phyloP scores from a whole-genome alignment of 306 rosid species.

The Pachyrhizus erosus region DNA sequence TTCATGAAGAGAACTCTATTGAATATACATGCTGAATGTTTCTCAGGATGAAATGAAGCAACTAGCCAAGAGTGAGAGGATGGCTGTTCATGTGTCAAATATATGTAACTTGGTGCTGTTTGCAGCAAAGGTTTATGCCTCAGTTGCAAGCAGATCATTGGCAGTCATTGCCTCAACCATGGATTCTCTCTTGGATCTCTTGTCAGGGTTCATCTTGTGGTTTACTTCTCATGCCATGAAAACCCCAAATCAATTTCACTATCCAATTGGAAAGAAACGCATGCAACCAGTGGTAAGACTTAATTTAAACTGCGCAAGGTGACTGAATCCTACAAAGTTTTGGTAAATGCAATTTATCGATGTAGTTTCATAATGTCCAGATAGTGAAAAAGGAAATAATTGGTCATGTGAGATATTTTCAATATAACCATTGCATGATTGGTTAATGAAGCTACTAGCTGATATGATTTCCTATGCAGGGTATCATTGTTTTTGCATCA shows the following conservation, averaged over 20 bases:
- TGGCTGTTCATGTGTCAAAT: conserved; percentile 68
- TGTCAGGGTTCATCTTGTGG: conserved; percentile 90
- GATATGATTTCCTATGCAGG: conserved; percentile 57
- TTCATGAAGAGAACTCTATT: neutral
- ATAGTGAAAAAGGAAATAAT: neutral
- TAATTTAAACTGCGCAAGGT: neutral
- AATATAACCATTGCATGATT: conserved; percentile 7
- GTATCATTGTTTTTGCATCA: conserved; percentile 89
- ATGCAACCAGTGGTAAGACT: conserved; percentile 85
- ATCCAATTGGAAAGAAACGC: conserved; percentile 90
- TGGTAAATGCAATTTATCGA: neutral
- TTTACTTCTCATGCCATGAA: conserved; percentile 77
- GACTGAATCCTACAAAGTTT: neutral
- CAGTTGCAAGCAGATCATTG: conserved; percentile 70
- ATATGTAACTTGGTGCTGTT: conserved; percentile 67
- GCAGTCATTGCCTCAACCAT: conserved; percentile 87
- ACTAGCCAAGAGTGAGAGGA: conserved; percentile 70
- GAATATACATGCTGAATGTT: conserved; percentile 5
- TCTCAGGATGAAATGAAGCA: conserved; percentile 75
- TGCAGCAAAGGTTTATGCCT: conserved; percentile 76
- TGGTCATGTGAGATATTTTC: neutral
- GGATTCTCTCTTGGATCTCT: conserved; percentile 85
- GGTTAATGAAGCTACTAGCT: neutral
- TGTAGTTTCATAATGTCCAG: neutral
- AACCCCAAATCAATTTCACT: conserved; percentile 67